phyloP scores from a whole-genome alignment of 2,329 filamentous ascomycete species.

The Aspergillus sp. region DNA sequence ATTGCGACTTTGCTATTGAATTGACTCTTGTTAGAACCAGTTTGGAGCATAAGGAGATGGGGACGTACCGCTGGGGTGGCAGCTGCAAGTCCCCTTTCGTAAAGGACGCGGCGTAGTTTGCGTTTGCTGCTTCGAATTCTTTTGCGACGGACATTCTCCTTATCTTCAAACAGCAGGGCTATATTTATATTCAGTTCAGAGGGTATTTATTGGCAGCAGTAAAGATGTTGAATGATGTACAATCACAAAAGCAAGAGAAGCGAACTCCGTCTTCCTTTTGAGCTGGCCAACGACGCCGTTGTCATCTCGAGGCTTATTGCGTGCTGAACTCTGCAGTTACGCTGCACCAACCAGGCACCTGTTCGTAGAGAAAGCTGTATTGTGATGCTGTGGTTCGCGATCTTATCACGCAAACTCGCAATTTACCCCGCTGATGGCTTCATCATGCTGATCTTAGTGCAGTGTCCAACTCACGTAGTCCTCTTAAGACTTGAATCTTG shows the following conservation, averaged over 20 bases:
- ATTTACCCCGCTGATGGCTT: conserved; percentile 8
- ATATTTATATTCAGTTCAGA: not conserved
- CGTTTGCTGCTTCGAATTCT: conserved; percentile 59
- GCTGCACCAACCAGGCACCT: not conserved
- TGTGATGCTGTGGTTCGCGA: not conserved
- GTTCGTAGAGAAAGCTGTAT: not conserved
- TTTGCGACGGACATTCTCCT: conserved; percentile 34
- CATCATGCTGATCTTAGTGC: not conserved
- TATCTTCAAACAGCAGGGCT: no score
- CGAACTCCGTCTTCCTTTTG: not conserved
- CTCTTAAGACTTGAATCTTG: no score
- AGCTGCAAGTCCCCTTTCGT: conserved; percentile 64
- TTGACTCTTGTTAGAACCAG: not conserved
- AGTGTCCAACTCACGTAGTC: no score
- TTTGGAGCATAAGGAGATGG: conserved; percentile 15
- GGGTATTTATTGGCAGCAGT: not conserved
- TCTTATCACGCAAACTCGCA: not conserved
- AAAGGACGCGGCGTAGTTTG: conserved; percentile 58
- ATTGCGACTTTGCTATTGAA: conserved; percentile 22
- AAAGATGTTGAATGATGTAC: not conserved
- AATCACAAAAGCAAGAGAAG: not conserved
- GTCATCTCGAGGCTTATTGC: not conserved
- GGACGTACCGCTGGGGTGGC: conserved; percentile 59
- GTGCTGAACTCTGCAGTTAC: not conserved
- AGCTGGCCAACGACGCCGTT: not conserved